Evolutionary conservation across 176 grass and related monocot genomes (phyloP), one percentile per base, ranked within the genome.

Genomic region (Ensete ventricosum): DNA sequence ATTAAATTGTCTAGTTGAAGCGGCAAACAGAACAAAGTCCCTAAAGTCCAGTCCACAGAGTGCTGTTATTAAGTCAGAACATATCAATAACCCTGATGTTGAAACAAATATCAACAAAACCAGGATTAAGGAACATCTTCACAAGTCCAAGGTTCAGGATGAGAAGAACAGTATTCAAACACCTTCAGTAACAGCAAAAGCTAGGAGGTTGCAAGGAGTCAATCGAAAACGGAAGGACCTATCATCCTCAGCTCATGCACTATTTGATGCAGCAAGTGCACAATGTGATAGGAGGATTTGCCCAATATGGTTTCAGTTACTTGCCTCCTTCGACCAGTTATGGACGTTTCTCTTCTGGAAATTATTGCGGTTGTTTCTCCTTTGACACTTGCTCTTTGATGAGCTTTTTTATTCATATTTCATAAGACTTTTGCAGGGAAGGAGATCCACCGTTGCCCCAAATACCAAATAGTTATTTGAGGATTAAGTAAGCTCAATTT

Each of bases 1-100:
- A 85, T 84, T 96, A 81, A 89, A 88, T 76, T 91, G 88, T 86
- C 81, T 96, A 69, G 88, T 86, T 75, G 86, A 91, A 85, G 88
- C 79, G n/a, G 85, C 88, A 26, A 93, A 85, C 80, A 93, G 82
- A 74, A 92, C 91, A 79, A 91, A 91, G 16, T 75, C 88, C 53
- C 80, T 73, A 22, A 82, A 80, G 57, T 88, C 85, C 24, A 85
- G 78, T 65, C 77, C 85, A 72, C 85, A 83, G 24, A 76, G 34
- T 86, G 48, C 81, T 80, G 77, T 55, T 82, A 43, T 90, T 14
- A 96, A 89, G 77, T 74, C 34, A 65, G 86, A 91, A 17, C 85
- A 82, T 62, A 62, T 77, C 19, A 90, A 72, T 73, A 83, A 67
- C 19, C 80, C 65, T 73, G 21, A 80, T 7, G 76, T 64, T 82